A percentile compares a stretch with the other conserved stretches of the same genome.
phyloP scores from a whole-genome alignment of 1,284 basidiomycete species.

The Austroboletus novae-zelandiae region DNA sequence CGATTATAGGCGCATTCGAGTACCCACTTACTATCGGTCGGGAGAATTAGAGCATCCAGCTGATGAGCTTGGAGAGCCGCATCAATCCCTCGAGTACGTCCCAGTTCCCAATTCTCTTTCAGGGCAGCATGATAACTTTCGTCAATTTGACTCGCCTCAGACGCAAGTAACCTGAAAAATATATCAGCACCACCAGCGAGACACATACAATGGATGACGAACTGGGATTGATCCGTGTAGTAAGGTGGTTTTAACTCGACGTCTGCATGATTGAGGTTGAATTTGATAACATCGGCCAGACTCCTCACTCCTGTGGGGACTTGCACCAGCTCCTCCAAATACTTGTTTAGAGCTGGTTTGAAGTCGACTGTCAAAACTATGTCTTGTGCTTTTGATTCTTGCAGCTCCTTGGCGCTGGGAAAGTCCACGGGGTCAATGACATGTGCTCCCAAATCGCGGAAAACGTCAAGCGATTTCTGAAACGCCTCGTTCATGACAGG shows the following conservation, averaged over 20 bases:
- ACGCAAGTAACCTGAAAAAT: constrained; percentile 32
- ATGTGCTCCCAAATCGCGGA: constrained; percentile 39
- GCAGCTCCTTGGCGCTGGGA: constrained; percentile 36
- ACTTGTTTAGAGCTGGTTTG: constrained; percentile 41
- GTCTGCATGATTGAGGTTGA: constrained; percentile 42
- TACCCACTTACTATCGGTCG: constrained; percentile 33
- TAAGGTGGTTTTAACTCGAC: constrained; percentile 40
- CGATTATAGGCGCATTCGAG: neutral
- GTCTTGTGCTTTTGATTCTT: constrained; percentile 34
- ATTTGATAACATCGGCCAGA: constrained; percentile 44
- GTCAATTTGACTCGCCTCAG: constrained; percentile 37
- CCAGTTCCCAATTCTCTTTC: constrained; percentile 37
- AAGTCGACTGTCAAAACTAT: constrained; percentile 41
- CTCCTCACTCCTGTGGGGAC: constrained; percentile 27
- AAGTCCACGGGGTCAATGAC: constrained; percentile 45
- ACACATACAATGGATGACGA: constrained; percentile 17
- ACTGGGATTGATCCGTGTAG: constrained; percentile 43
- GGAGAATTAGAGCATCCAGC: constrained; percentile 47
- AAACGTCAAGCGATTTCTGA: constrained; percentile 38
- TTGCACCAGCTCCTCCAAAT: constrained; percentile 31
- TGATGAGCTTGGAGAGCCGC: constrained; percentile 38
- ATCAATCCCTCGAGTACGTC: constrained; percentile 45
- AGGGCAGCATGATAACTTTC: constrained; percentile 40
- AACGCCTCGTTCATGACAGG: constrained; percentile 28
- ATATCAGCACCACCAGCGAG: neutral